Evolutionary conservation across 495 filamentous ascomycete species (phyloP).

Genomic region (Darksidea phi): DNA sequence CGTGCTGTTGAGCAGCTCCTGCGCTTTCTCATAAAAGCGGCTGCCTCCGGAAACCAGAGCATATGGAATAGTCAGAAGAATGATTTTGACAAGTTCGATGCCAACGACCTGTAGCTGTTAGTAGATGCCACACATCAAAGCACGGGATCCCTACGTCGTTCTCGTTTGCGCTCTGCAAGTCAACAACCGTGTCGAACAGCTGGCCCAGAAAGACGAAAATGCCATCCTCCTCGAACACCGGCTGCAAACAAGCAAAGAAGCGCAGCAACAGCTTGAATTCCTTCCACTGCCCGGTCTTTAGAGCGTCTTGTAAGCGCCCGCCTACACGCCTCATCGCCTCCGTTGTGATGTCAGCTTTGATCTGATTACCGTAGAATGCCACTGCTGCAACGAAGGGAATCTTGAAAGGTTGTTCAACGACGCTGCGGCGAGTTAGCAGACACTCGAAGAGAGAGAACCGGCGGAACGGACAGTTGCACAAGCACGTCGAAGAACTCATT

Average conservation of each 20-base stretch:
- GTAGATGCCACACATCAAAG: neutral
- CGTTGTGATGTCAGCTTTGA: constrained; percentile 67
- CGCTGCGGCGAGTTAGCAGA: constrained; percentile 36
- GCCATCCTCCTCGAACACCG: constrained; percentile 75
- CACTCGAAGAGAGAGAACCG: neutral
- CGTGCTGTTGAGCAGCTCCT: constrained; percentile 82
- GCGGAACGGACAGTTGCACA: constrained; percentile 64
- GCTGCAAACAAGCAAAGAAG: constrained; percentile 79
- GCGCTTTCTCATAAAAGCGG: constrained; percentile 66
- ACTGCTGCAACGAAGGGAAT: constrained; percentile 87
- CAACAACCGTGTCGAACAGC: constrained; percentile 78
- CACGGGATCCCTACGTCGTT: constrained; percentile 68
- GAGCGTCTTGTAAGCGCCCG: constrained; percentile 56
- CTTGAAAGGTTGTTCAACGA: constrained; percentile 90
- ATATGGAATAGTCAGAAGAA: constrained; percentile 90
- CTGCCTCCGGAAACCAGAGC: constrained; percentile 69
- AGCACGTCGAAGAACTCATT: constrained; percentile 67
- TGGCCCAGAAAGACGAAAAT: constrained; percentile 82
- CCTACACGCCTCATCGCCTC: constrained; percentile 65
- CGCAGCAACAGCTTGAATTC: constrained; percentile 87
- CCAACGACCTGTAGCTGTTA: constrained; percentile 57
- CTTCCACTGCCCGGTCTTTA: constrained; percentile 75
- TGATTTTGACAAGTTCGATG: constrained; percentile 92
- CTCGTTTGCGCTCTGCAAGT: constrained; percentile 84
- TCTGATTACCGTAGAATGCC: constrained; percentile 69